Percentiles rank a stretch among this genome's conserved stretches.
Evolutionary conservation across 352 stramenopile species (phyloP).

Genomic region (Phytophthora fragariaefolia): DNA sequence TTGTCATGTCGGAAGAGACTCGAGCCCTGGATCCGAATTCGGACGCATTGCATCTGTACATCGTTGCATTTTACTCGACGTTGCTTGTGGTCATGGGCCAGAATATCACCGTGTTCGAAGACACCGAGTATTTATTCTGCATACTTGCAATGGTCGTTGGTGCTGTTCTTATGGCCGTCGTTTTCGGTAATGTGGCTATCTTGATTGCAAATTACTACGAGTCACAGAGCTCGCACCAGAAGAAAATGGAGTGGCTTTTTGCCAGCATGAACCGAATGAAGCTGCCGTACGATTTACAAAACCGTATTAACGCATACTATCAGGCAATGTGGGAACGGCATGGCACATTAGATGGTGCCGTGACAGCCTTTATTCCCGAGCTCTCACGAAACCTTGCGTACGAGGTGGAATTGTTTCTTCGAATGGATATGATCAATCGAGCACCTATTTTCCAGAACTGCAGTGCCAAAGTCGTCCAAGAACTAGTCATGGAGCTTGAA

Average conservation of each 20-base stretch:
- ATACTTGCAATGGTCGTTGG: slow-evolving; percentile 75
- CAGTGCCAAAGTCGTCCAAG: slow-evolving; percentile 83
- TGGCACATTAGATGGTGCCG: slow-evolving; percentile 75
- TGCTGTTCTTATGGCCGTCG: slow-evolving; percentile 82
- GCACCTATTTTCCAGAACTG: slow-evolving; percentile 86
- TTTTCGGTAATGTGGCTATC: slow-evolving; percentile 89
- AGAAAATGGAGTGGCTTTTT: slow-evolving; percentile 90
- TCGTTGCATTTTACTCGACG: slow-evolving; percentile 71
- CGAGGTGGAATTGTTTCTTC: slow-evolving; percentile 84
- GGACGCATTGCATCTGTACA: slow-evolving; percentile 51
- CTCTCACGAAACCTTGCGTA: slow-evolving; percentile 82
- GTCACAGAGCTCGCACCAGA: slow-evolving; percentile 81
- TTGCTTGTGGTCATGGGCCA: slow-evolving; percentile 85
- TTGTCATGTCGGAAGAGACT: slow-evolving; percentile 59
- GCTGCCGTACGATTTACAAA: slow-evolving; percentile 78
- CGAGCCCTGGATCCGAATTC: slow-evolving; percentile 45
- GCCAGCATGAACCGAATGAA: slow-evolving; percentile 86
- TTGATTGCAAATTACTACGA: slow-evolving; percentile 89
- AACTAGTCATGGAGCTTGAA: slow-evolving; percentile 84
- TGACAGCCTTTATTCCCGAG: slow-evolving; percentile 81
- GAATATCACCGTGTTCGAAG: slow-evolving; percentile 71
- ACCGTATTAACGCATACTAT: slow-evolving; percentile 88
- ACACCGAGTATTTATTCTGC: slow-evolving; percentile 80
- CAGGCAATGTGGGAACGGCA: slow-evolving; percentile 88
- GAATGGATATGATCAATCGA: slow-evolving; percentile 90